Evolutionary conservation across 202 grass and related monocot species (phyloP), one percentile per base, ranked within the genome.

Genomic region (Eragrostis tef): DNA sequence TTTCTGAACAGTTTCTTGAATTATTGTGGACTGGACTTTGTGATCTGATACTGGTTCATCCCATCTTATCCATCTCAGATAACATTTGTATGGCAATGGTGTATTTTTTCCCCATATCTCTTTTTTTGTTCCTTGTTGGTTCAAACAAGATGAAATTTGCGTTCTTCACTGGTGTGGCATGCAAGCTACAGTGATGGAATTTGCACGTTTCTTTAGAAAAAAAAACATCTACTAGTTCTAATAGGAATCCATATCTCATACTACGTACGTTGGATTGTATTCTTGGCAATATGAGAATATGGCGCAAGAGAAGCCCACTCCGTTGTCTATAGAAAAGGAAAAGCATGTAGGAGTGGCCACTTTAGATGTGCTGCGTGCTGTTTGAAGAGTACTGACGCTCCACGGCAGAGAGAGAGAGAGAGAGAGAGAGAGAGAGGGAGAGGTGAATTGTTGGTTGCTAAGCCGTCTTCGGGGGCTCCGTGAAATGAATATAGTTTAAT

Each of bases 221-320:
- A 50, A 39, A 39, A 81, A 60, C 9, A 14, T 25, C 27, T 14
- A 31, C 27, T 14, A 31, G 29, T 14, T 69, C 78, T 75, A 39
- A 22, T 75, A 11, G n/a, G 78, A 70, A 86, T 86, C 11, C 64
- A 6, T 16, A 16, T 14, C 60, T 80, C 50, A 60, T 39, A n/a
- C n/a, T n/a, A n/a, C n/a, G n/a, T n/a, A 15, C 67, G 51, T 61
- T 81, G 62, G 77, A 50, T 74, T 81, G 39, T 81, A 26, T 75
- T 81, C 14, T 69, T 81, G 41, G 42, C 60, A 39, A 67, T 12
- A 48, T 58, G 29, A 48, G 59, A 39, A 74, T 57, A 66, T 66
- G 11, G 16, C 24, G 65, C 79, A 79, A 51, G 58, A 16, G 34
- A 56, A 71, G 45, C 41, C 46, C 45, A 79, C 46, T 85, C 46